Conservation (phyloP, 495 filamentous ascomycete genomes). For the Neurospora intermedia region DNA sequence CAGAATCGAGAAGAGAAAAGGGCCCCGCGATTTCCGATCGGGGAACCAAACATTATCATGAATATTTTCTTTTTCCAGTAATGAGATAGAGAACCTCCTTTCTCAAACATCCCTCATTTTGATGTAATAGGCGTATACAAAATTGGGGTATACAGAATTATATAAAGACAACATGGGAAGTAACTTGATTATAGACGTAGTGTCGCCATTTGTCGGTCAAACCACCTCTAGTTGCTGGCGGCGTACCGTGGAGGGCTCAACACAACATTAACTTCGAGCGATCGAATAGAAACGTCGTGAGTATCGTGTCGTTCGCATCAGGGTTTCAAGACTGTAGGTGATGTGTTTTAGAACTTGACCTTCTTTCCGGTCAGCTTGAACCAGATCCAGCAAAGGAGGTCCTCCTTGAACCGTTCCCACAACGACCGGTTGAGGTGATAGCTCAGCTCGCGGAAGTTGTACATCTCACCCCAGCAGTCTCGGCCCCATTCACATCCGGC, state of each 20-base stretch:
- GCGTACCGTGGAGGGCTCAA: background rate
- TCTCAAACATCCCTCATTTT: background rate
- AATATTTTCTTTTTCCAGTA: background rate
- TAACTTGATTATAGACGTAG: background rate
- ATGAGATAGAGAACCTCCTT: background rate
- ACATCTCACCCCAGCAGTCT: constrained; percentile 98
- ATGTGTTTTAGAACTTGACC: constrained; percentile 31
- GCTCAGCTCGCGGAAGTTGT: constrained; percentile 79
- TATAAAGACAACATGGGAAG: background rate
- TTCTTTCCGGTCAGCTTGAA: constrained; percentile 45
- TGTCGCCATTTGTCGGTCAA: background rate
- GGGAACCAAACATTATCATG: background rate
- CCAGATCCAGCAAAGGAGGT: constrained; percentile 41
- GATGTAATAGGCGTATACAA: background rate
- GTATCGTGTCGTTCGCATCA: constrained; percentile 6
- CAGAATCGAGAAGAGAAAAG: background rate
- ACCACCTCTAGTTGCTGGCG: background rate
- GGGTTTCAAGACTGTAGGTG: background rate
- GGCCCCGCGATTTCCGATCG: background rate
- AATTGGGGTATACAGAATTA: background rate
- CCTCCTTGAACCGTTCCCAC: constrained; percentile 65
- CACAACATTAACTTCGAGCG: background rate
- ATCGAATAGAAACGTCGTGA: constrained; percentile 4
- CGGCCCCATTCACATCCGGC: constrained; percentile 93
- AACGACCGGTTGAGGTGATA: constrained; percentile 70